Conservation (phyloP, 352 stramenopile species). For the Hyaloperonospora arabidopsidis region DNA sequence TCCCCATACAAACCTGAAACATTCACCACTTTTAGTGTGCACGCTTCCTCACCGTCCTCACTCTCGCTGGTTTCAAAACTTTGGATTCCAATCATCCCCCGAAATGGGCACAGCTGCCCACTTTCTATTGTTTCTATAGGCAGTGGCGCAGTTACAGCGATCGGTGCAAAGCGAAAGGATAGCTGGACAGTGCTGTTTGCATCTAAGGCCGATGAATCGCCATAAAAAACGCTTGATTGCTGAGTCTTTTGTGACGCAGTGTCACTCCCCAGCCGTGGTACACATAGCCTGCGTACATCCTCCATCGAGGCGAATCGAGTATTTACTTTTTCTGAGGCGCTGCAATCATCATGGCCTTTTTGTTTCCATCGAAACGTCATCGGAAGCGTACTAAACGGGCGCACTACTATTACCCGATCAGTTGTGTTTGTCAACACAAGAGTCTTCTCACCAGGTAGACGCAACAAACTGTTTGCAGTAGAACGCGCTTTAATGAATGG, state of each 20-base stretch:
- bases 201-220: conserved; percentile 36
- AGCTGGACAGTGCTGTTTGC: conserved; percentile 43
- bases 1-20: conserved; percentile 60
- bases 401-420: conserved; percentile 40
- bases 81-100: conserved; percentile 70
- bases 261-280: neutral
- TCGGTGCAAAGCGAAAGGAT: conserved; percentile 62
- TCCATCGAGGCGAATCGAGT: conserved; percentile 25
- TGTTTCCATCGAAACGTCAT: conserved; percentile 51
- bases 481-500: conserved; percentile 17
- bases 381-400: conserved; percentile 64
- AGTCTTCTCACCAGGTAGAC: conserved; percentile 14
- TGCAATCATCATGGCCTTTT: conserved; percentile 2
- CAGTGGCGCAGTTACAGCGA: conserved; percentile 47
- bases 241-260: conserved; percentile 5
- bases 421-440: conserved; percentile 60
- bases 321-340: conserved; percentile 15
- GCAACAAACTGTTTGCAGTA: conserved; percentile 3
- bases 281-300: conserved; percentile 23
- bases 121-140: conserved; percentile 46
- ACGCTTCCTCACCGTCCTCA: conserved; percentile 30
- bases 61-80: conserved; percentile 33
- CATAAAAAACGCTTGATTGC: conserved; percentile 38
- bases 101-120: conserved; percentile 50
- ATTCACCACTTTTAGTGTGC: conserved; percentile 58